Base-by-base conservation (phyloP, 495 filamentous ascomycete species). In the Neurospora sublineolata region DNA sequence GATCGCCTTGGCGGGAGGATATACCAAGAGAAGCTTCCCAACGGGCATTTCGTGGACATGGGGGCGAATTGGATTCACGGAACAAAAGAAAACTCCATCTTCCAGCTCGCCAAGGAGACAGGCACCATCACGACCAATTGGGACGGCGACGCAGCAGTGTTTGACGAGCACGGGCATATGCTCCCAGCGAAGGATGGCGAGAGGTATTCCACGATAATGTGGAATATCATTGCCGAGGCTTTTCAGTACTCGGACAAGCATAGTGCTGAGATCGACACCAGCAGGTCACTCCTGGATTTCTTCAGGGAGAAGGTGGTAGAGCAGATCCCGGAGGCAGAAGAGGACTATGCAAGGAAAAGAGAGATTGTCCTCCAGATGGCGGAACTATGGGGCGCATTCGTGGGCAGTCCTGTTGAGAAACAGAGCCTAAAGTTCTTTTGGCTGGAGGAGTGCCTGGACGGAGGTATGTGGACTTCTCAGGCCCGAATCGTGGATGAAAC, bases 21-120 rank as follows among this genome's bases (percentile, higher is more conserved):
- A 80, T 81, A 82, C 67, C 86, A 88, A 74, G 76, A 80, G 44
- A 77, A 71, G n/a, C 76, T 87, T 0, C 80, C 84, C 4, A 82
- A 82, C 27, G 84, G 82, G 9, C 83, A 86, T 20, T 72, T 84
- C n/a, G 78, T 86, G 14, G 84, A 85, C 75, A 91, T 93, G 27
- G 94, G 94, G 7, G 90, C 94, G 8, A 98, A 97, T 77, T 97
- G 94, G 94, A 96, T 97, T 36, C 94, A 98, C 79, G 95, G 95
- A 41, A 91, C 91, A 0, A 86, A 89, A 2, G 81, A 91, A 68
- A 99, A 97, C 77, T 94, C 95, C 6, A 94, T 99, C 52, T 79
- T 91, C 69, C 86, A 91, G 40, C 84, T 99, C 38, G 93, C 93
- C 16, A 85, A 87, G 73, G 81, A 88, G 75, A 93, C 91, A 0